Conservation (phyloP, 345 rosid species). For the Pistacia integerrima region DNA sequence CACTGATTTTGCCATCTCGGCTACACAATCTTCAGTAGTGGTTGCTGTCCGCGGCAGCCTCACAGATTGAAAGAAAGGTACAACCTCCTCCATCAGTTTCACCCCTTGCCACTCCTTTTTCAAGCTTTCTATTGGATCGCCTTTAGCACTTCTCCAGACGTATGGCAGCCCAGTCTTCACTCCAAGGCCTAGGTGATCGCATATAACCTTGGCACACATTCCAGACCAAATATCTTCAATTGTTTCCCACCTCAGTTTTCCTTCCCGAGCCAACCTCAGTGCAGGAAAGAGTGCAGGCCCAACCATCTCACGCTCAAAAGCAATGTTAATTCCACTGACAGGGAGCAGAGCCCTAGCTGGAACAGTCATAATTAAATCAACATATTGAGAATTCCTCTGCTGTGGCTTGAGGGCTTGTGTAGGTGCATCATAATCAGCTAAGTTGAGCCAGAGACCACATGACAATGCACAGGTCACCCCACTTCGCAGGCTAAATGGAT, state of each 20-base stretch:
- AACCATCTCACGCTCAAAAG: constrained; percentile 70
- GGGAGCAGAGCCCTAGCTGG: constrained; percentile 70
- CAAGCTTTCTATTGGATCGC: constrained; percentile 74
- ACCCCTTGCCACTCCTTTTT: constrained; percentile 98
- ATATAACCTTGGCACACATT: constrained; percentile 79
- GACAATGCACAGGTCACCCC: constrained; percentile 86
- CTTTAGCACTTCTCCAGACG: constrained; percentile 87
- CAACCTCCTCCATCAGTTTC: constrained; percentile 89
- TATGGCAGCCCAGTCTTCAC: constrained; percentile 90
- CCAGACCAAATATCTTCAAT: constrained; percentile 94
- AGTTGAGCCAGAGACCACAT: constrained; percentile 93
- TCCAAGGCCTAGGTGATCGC: constrained; percentile 81
- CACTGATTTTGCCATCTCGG: constrained; percentile 62
- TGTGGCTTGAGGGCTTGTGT: constrained; percentile 93
- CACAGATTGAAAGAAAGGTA: constrained; percentile 77
- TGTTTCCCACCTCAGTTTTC: constrained; percentile 92
- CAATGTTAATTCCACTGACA: constrained; percentile 87
- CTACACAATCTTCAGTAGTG: constrained; percentile 68
- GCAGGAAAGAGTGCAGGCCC: constrained; percentile 88
- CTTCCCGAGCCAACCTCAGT: constrained; percentile 75
- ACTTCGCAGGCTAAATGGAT: constrained; percentile 85
- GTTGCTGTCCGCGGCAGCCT: constrained; percentile 54
- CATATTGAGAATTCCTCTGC: constrained; percentile 66
- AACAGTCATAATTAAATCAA: constrained; percentile 86
- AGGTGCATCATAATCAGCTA: constrained; percentile 94